Evolutionary conservation across 345 rosid species (phyloP).

Genomic region (Dipteronia sinensis): DNA sequence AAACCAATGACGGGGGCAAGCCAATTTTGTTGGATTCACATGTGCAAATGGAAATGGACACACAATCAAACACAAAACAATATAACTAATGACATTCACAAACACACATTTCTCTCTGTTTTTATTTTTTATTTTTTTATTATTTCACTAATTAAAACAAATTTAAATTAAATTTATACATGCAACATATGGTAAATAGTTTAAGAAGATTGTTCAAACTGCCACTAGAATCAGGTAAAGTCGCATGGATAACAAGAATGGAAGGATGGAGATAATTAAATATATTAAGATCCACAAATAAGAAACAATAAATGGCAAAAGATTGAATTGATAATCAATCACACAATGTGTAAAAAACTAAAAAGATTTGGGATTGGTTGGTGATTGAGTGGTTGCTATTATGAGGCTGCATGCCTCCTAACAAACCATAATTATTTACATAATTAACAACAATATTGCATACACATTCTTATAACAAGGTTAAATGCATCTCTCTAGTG

Average conservation of each 20-base stretch:
- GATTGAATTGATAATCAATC: not conserved
- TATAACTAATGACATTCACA: conserved; percentile 7
- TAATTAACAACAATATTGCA: not conserved
- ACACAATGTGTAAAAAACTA: conserved; percentile 11
- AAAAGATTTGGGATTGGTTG: conserved; percentile 22
- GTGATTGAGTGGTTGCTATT: conserved; percentile 42
- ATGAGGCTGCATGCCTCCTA: conserved; percentile 40
- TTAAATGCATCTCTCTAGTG: conserved; percentile 13
- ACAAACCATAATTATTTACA: conserved; percentile 12
- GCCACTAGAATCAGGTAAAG: conserved; percentile 21
- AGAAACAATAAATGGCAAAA: not conserved
- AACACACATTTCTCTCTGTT: not conserved
- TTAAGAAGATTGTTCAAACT: conserved; percentile 27
- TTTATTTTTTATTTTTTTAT: too few relatives aligned
- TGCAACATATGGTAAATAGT: conserved; percentile 16
- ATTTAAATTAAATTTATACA: not conserved
- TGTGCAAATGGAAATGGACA: too few relatives aligned
- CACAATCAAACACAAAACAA: not conserved
- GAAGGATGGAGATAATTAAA: not conserved
- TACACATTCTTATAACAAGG: conserved; percentile 1
- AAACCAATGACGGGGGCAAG: conserved; percentile 17
- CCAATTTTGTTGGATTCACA: conserved; percentile 24
- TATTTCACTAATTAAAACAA: not conserved
- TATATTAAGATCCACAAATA: not conserved
- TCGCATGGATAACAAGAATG: conserved; percentile 28